Evolutionary conservation across 768 basidiomycete genomes (phyloP), one percentile per base, ranked within the genome.

Genomic region (Boletus reticuloceps): DNA sequence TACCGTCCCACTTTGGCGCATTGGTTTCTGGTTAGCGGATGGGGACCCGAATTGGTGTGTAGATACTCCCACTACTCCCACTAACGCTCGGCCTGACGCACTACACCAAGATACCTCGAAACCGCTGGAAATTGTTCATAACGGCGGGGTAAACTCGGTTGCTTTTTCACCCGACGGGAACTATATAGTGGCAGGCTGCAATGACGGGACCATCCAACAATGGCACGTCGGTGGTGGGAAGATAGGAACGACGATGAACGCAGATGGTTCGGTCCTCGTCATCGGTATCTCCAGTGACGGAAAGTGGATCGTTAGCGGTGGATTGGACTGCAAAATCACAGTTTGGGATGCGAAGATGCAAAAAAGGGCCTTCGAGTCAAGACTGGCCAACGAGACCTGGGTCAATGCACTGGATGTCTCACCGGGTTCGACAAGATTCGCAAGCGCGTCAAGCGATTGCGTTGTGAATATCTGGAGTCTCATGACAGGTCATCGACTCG

Each of bases 221-320:
- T 62, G 55, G 60, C 40, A 45, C 29, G 29, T 62, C 1, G 8
- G 39, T 38, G 51, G 62, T 19, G 51, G 60, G 34, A 58, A 51
- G 36, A 39, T 40, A 6, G 59, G 59, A n/a, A 29, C 32, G 32
- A 39, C 51, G 45, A 62, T 61, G 51, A 51, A 48, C 6, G 49
- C 51, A 29, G 48, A 42, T 5, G 41, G 46, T 14, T 46, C 60
- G 2, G 41, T 58, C 16, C 45, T 61, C 22, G 54, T 55, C 13
- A 56, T 59, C 29, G 51, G 53, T 1, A 25, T 59, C 40, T 62
- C 61, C 31, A 55, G 37, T 2, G 57, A 62, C 22, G 57, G 53
- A 43, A 63, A 53, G 25, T 59, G 61, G 61, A 48, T 63, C 5
- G 29, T 63, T 1, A 55, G 49, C 38, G 61, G 61, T 11, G 61